Base-by-base conservation (phyloP, 805 yeast genomes). In the Zygosaccharomyces bisporus region DNA sequence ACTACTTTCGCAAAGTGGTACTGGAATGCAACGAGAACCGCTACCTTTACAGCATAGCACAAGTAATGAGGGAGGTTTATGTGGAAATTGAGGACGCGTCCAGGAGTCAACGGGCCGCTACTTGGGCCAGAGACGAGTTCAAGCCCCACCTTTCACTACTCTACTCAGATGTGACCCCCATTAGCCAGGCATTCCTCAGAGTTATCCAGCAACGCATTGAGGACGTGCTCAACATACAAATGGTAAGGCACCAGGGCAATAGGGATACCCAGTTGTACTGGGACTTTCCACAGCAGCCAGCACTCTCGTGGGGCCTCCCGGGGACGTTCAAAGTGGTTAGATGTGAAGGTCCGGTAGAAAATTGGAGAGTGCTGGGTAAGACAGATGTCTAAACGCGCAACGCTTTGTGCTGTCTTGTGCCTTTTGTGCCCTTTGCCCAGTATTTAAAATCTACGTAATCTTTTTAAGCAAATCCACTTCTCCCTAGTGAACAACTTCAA, bases 141-240 rank as follows among this genome's bases (percentile, higher is more conserved):
- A 78, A 76, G 41, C 95, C 95, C 1, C 95, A 86, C 59, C 67
- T 86, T 13, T 81, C 89, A 6, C 63, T 86, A 43, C 80, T 80
- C 4, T 86, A 86, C 61, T 79, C 88, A 7, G 74, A 79, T 46
- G 60, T 75, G 20, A 73, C 77, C 52, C 87, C 86, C 7, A 75
- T 86, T 10, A 81, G 81, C 50, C 81, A 74, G 55, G 89, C 90
- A 1, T 67, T 78, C 45, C 71, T 79, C 61, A 71, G 79, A 39
- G 79, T 85, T 2, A 75, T 85, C 23, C 77, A 76, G 46, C 80
- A 81, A 9, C 66, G 91, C 51, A 73, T 85, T 4, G 78, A 75
- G 54, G 91, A 85, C 58, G 75, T 78, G 31, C 69, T 85, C 53
- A 81, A 80, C 34, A 64, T 75, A 6, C 46, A 44, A 14, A 38